Evolutionary conservation across 306 rosid species (phyloP), one percentile per base, ranked within the genome.

Genomic region (Neltuma alba): DNA sequence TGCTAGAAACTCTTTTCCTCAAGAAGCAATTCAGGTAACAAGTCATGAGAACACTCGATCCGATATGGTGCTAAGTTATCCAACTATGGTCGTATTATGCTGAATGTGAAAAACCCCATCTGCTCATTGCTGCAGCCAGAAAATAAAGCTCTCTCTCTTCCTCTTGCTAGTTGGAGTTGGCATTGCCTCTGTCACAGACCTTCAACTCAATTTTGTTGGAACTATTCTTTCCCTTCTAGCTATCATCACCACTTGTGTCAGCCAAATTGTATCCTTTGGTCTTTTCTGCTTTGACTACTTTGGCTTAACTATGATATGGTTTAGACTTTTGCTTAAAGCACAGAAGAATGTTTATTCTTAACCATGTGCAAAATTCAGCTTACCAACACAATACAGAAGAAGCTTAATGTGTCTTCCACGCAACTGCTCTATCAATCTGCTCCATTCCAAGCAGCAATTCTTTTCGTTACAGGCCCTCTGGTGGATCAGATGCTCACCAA

Each of bases 401-500:
- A 90, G 90, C 92, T 91, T 16, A 93, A 88, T 67, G 99, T 95
- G 14, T 89, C 99, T 67, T 95, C 99, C 14, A 95, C 99, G 10
- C 99, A 95, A 78, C 90, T 95, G 37, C 89, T 95, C 33, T 95
- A 95, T 86, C 98, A 95, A 18, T 95, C 99, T 44, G 91, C 98
- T 2, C 99, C 99, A 71, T 95, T 91, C 86, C 99, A 95, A 85
- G 96, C 99, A 68, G 99, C 98, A 40, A 91, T 95, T 87, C 96
- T 95, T 11, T 93, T 93, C 77, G 93, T 95, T 63, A 84, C 98
- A 25, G 99, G 99, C 58, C 99, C 99, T 78, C 25, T 89, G 34
- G 93, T 95, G 31, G 99, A 95, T 85, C 92, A 91, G 76, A 85
- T 72, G 84, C 94, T 95, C 68, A 95, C 97, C 87, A 86, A 91